Conservation (phyloP, 2,329 filamentous ascomycete genomes). For the Colletotrichum sp. region DNA sequence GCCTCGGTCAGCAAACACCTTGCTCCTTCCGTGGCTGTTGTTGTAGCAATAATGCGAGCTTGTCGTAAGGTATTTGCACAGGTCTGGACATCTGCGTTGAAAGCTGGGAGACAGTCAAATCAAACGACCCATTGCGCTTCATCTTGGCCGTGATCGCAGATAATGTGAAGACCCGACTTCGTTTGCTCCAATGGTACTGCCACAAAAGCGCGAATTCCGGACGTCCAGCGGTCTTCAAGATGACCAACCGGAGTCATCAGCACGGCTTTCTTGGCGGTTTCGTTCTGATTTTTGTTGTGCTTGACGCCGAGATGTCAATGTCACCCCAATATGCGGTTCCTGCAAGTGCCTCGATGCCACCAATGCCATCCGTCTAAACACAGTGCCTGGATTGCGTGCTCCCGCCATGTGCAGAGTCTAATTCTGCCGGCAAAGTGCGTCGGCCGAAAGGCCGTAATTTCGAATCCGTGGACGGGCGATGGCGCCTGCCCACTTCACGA, state of each 20-base stretch:
- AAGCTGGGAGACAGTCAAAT: neutral
- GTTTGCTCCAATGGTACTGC: neutral
- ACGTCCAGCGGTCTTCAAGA: neutral
- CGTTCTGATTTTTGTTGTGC: neutral
- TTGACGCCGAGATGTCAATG: neutral
- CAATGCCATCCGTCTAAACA: neutral
- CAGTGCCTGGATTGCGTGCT: neutral
- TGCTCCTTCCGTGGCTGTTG: neutral
- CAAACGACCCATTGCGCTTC: neutral
- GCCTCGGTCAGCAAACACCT: neutral
- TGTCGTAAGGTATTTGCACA: neutral
- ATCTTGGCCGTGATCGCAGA: neutral
- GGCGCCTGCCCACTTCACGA: neutral
- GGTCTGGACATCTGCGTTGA: neutral
- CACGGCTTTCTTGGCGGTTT: neutral
- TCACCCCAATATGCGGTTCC: neutral
- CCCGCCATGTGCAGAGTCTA: neutral
- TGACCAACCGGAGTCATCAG: neutral
- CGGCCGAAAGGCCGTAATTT: neutral
- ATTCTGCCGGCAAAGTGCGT: neutral
- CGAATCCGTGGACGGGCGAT: neutral
- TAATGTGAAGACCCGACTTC: neutral
- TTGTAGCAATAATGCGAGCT: neutral
- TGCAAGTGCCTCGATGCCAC: neutral
- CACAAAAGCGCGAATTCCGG: neutral